A percentile compares a stretch with the other conserved stretches of the same genome.
These are phyloP conservation scores for Claviceps sp. DNA, from an alignment of 2,329 filamentous ascomycete species.

Conservation along the genomic window DNA sequence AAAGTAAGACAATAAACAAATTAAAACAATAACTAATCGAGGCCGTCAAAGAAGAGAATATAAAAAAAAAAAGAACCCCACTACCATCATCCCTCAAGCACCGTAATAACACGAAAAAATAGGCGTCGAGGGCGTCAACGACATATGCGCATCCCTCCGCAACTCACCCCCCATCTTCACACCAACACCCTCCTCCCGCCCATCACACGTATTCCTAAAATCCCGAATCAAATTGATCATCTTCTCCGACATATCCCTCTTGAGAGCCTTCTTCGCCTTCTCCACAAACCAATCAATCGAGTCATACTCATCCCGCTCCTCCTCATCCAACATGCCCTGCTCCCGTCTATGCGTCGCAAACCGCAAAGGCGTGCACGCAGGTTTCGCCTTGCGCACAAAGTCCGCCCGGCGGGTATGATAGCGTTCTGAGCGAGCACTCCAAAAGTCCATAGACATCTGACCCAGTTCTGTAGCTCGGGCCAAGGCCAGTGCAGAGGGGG, in stretches of 20 bases:
- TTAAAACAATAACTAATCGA: too few species aligned
- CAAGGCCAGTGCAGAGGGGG: conserved; percentile 16
- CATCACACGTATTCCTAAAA: background rate
- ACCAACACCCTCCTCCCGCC: background rate
- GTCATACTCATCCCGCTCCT: conserved; percentile 26
- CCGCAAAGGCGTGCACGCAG: conserved; percentile 22
- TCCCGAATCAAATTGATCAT: conserved; percentile 3
- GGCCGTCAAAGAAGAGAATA: background rate
- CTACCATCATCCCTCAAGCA: background rate
- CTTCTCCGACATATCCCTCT: conserved; percentile 3
- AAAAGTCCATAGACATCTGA: conserved; percentile 29
- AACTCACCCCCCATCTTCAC: background rate
- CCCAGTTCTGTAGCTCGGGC: conserved; percentile 23
- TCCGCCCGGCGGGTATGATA: conserved; percentile 25
- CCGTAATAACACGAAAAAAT: conserved; percentile 4
- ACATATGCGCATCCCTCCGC: background rate
- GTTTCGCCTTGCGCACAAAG: conserved; percentile 27
- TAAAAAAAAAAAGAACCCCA: background rate
- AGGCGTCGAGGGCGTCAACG: background rate
- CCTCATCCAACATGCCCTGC: conserved; percentile 14
- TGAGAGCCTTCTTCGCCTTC: conserved; percentile 1
- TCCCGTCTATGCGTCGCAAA: conserved; percentile 24
- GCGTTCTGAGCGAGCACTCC: conserved; percentile 21
- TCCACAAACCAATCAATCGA: conserved; percentile 8
- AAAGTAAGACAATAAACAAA: too few species aligned